Base-by-base conservation (phyloP, 441 rosid species). In the Erodium chrysanthum region DNA sequence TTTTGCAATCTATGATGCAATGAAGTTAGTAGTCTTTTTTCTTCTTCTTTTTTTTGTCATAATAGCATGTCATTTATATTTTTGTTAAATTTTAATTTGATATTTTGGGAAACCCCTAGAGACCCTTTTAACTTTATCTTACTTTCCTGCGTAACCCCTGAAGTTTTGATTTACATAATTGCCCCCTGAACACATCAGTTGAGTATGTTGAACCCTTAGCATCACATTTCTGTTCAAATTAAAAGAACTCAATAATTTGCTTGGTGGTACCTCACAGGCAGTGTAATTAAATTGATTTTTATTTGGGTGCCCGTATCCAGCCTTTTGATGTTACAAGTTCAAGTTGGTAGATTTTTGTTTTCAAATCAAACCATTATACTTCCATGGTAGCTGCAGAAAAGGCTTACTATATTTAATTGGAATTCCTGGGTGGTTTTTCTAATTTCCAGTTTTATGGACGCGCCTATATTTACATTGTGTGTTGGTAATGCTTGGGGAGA, bases 401-500 rank as follows among this genome's bases (percentile, higher is more conserved):
- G 17, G 15, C 54, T 46, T 46, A 46, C 63, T n/a, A 40, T 69
- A 64, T 35, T 63, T 61, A 66, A 27, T 66, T 21, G 65, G 44
- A 33, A 52, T 62, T 5, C n/a, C 11, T 74, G 22, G 62, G 37
- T 22, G 58, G 56, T 64, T 14, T 11, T 75, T 33, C 54, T 59
- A 40, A n/a, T 20, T 62, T 75, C 69, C 85, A 91, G 98, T 73
- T 82, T 82, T 83, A 86, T 86, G 37, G 84, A 83, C 73, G 83
- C 93, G 35, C 97, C 96, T 25, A 88, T 93, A 74, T 89, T 85
- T 76, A 93, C 98, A 65, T 89, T 93, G 0, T 93, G 97, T 71
- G 92, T 89, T 40, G 97, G 96, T 66, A 89, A 88, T 80, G 97
- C 98, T 70, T 89, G 97, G 98, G 98, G 96, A 71, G 98, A 93